Evolutionary conservation across 2,329 filamentous ascomycete genomes (phyloP), one percentile per base, ranked within the genome.

Genomic region (Neobulgaria alba): DNA sequence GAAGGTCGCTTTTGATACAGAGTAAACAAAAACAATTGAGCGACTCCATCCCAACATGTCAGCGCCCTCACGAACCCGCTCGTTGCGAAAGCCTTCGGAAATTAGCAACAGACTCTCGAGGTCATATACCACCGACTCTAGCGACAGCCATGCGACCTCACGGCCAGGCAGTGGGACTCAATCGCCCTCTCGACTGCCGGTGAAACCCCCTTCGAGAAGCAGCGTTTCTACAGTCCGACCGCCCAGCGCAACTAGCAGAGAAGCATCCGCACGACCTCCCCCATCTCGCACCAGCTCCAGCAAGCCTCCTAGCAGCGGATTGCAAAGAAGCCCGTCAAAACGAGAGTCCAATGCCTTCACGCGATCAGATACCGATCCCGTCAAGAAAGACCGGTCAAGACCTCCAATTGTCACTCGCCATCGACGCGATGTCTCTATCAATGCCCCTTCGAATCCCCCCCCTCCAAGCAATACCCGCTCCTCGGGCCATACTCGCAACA

Each of bases 141-240:
- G n/a, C n/a, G 45, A 50, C 20, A 23, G 20, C n/a, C 47, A 23
- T 31, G 23, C 21, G 26, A 16, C 32, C 15, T 29, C 20, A 5
- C 38, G 41, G 29, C 29, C 40, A 33, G 43, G 47, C 20, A 49
- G 45, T 18, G 42, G 17, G 5, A 49, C 39, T 42, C 50, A 53
- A 39, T 59, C 57, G 33, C 57, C 58, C 29, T 59, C 56, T 48
- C 51, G 57, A 42, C 49, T 61, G 19, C 58, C 58, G 9, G 47
- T 56, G 31, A 56, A 52, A 39, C 51, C 51, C 18, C 36, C 32
- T 2, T 47, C 53, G 10, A 45, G 56, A 39, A 52, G 46, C 14
- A 42, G 39, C 18, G 46, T 49, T 36, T 41, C 48, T 17, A 43
- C 38, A 20, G 37, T 38, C 5, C 43, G 54, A 34, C 51, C 55